Evolutionary conservation across 2,329 filamentous ascomycete species (phyloP).

Genomic region (Ophiostoma quercus): DNA sequence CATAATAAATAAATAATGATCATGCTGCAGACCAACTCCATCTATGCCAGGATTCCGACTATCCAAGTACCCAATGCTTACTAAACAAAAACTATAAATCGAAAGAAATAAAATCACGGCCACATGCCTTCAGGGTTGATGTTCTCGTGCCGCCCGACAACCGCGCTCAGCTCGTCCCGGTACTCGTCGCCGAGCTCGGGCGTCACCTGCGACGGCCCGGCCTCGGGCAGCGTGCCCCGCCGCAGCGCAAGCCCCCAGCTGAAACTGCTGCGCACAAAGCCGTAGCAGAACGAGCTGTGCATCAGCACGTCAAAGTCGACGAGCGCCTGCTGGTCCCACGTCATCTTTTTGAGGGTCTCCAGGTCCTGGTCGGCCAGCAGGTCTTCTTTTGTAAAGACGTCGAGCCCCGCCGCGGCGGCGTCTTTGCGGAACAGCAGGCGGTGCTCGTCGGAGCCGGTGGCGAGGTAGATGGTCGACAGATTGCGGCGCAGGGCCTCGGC

Average conservation of each 20-base stretch:
- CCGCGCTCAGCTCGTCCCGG: conserved; percentile 9
- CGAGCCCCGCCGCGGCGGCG: conserved; percentile 31
- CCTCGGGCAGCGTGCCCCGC: conserved; percentile 22
- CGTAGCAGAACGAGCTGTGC: conserved; percentile 22
- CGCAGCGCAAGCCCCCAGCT: conserved; percentile 22
- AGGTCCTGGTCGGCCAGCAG: conserved; percentile 34
- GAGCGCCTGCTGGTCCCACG: conserved; percentile 31
- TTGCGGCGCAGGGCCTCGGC: conserved; percentile 32
- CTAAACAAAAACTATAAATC: not conserved
- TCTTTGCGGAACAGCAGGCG: conserved; percentile 32
- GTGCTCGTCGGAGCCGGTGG: conserved; percentile 35
- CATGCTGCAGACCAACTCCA: not conserved
- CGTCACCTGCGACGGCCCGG: conserved; percentile 16
- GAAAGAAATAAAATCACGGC: conserved; percentile 5
- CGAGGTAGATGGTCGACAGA: conserved; percentile 36
- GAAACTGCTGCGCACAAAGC: conserved; percentile 24
- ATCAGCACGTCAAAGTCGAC: conserved; percentile 24
- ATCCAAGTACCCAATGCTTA: not conserved
- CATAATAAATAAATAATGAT: too few species aligned
- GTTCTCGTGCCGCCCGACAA: not conserved
- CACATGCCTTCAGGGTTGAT: conserved; percentile 16
- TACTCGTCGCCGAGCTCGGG: conserved; percentile 11
- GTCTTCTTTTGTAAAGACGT: conserved; percentile 35
- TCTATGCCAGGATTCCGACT: not conserved
- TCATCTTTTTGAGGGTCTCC: conserved; percentile 31